Evolutionary conservation across 2,329 filamentous ascomycete genomes (phyloP).

Genomic region (Colletotrichum sp.): DNA sequence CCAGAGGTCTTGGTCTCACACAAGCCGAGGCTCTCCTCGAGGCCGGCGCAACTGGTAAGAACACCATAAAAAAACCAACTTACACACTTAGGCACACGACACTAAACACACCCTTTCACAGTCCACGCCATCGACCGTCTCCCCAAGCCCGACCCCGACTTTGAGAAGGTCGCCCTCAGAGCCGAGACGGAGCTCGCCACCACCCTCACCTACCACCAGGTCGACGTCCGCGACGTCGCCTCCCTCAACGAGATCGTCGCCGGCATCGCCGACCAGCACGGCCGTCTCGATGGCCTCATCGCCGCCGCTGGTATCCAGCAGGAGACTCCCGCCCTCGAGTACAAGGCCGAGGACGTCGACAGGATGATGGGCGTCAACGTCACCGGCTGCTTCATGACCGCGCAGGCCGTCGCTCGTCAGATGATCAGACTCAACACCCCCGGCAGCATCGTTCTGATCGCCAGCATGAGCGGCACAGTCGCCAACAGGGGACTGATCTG

Average conservation of each 20-base stretch:
- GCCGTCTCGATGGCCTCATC: conserved; percentile 80
- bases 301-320: conserved; percentile 77
- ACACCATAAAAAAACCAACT: background rate
- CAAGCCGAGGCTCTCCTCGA: conserved; percentile 81
- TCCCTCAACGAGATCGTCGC: conserved; percentile 70
- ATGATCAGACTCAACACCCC: conserved; percentile 63
- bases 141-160: conserved; percentile 56
- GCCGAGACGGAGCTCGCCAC: conserved; percentile 70
- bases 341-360: conserved; percentile 75
- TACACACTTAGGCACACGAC: background rate
- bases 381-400: conserved; percentile 85
- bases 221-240: conserved; percentile 78
- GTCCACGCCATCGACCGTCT: conserved; percentile 73
- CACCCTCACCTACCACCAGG: conserved; percentile 74
- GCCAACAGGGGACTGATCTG: conserved; percentile 66
- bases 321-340: conserved; percentile 83
- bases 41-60: conserved; percentile 71
- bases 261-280: conserved; percentile 71
- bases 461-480: conserved; percentile 72
- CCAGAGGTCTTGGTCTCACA: conserved; percentile 77
- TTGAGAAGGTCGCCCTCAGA: conserved; percentile 67
- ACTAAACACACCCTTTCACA: conserved; percentile 26
- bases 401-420: conserved; percentile 84
- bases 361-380: conserved; percentile 86
- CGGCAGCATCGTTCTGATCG: conserved; percentile 71